Evolutionary conservation across 2,329 filamentous ascomycete genomes (phyloP).

Genomic region (Teratosphaeria epicoccoides): DNA sequence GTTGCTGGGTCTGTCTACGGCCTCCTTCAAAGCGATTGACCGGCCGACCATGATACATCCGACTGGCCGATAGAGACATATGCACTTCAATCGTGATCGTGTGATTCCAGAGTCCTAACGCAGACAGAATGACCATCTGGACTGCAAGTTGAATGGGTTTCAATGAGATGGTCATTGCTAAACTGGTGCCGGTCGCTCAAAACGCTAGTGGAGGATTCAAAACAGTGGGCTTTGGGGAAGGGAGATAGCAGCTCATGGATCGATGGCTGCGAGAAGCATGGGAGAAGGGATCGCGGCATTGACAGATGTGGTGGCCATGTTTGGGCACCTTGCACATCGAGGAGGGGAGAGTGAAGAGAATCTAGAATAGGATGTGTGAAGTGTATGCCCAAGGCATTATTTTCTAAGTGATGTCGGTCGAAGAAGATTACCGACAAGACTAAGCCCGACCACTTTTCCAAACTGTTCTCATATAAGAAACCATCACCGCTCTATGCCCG

Average conservation of each 20-base stretch:
- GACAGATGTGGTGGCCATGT: neutral
- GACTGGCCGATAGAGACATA: neutral
- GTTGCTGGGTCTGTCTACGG: neutral
- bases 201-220: neutral
- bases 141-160: neutral
- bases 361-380: too few species aligned
- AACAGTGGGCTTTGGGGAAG: neutral
- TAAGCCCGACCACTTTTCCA: neutral
- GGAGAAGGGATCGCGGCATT: neutral
- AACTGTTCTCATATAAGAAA: neutral
- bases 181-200: neutral
- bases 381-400: neutral
- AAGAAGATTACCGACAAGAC: neutral
- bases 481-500: neutral
- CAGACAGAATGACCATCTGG: neutral
- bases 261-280: neutral
- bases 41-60: neutral
- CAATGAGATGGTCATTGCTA: neutral
- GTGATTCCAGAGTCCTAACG: neutral
- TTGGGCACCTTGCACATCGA: neutral
- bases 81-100: neutral
- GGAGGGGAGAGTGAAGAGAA: neutral
- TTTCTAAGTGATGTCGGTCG: neutral
- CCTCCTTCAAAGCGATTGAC: neutral
- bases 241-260: neutral